These are phyloP conservation scores for Phaseolus lunatus DNA, from an alignment of 306 rosid genomes.

Conservation along the genomic window DNA sequence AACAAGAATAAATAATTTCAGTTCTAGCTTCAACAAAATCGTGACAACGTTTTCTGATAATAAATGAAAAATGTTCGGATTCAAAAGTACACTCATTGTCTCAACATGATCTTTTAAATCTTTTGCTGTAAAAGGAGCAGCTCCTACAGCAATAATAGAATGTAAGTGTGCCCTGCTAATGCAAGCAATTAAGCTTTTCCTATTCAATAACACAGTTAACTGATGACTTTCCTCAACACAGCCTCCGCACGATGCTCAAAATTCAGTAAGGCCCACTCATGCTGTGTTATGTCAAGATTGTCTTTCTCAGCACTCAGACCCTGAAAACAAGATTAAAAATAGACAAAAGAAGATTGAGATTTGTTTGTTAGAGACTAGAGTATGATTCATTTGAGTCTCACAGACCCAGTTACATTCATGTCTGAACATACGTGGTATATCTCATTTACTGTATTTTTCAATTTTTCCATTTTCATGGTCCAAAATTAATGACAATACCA, in stretches of 20 bases:
- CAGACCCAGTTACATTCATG: not conserved
- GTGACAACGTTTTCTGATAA: not conserved
- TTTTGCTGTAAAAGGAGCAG: constrained; percentile 34
- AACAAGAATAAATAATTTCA: constrained; percentile 3
- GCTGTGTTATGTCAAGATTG: constrained; percentile 95
- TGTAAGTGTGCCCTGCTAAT: not conserved
- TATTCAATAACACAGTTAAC: constrained; percentile 44
- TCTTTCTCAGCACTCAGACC: constrained; percentile 93
- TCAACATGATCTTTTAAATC: not conserved
- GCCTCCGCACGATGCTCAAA: constrained; percentile 91
- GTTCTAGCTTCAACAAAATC: constrained; percentile 41
- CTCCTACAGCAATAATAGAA: constrained; percentile 28
- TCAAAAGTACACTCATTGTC: constrained; percentile 34
- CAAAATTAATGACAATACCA: not conserved
- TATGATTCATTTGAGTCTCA: constrained; percentile 4
- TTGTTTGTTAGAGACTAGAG: not conserved
- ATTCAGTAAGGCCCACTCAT: constrained; percentile 90
- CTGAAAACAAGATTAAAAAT: constrained; percentile 57
- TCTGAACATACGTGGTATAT: not conserved
- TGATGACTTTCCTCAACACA: constrained; percentile 64
- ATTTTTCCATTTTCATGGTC: constrained; percentile 3
- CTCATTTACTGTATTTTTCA: not conserved
- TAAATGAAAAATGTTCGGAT: not conserved
- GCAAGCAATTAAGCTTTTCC: constrained; percentile 36
- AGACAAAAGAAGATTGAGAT: constrained; percentile 18